Base-by-base conservation (phyloP, 2,329 filamentous ascomycete species). In the Apiospora saccharicola region DNA sequence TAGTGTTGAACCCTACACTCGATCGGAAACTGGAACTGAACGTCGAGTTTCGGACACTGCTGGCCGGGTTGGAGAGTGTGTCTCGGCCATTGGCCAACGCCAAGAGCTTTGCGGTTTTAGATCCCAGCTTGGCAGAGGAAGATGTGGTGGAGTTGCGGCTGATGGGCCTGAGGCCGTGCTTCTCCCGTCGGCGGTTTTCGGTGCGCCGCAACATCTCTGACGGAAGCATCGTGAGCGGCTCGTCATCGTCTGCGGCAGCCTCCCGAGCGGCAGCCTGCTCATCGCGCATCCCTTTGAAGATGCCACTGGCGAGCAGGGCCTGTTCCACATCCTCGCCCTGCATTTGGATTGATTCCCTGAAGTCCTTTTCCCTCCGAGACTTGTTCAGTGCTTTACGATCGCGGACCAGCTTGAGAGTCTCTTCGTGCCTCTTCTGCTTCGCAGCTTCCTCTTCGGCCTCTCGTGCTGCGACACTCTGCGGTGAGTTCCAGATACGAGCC, bases 401-500 rank as follows among this genome's bases (percentile, higher is more conserved):
- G 4, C 73, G 70, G 24, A 80, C 73, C 12, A 79, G 72, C 30
- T 79, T 74, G 30, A 76, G 76, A 12, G 76, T 76, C 49, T 77
- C 76, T 64, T 76, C 67, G 24, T 78, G 46, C 3, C 71, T 72
- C 68, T 69, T 76, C 22, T 77, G 73, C 57, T 76, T 76, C 37
- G 73, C 73, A 13, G 73, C 73, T n/a, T 68, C 73, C 13, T 75
- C 75, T 4, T 74, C 78, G 8, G 69, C 71, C 71, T 78, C 74
- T 7, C 80, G 79, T 68, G 77, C 77, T 41, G 75, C 77, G 19
- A 77, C 74, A 71, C 76, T 78, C 34, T 78, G 75, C 14, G 78
- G 76, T 6, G 77, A 72, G 43, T 84, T 84, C 76, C 86, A 89
- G 2, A 82, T 79, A 41, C 84, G 84, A 74, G 87, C 83, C 73